Conservation (phyloP, 2,329 filamentous ascomycete genomes). For the Ophiostoma australiae region DNA sequence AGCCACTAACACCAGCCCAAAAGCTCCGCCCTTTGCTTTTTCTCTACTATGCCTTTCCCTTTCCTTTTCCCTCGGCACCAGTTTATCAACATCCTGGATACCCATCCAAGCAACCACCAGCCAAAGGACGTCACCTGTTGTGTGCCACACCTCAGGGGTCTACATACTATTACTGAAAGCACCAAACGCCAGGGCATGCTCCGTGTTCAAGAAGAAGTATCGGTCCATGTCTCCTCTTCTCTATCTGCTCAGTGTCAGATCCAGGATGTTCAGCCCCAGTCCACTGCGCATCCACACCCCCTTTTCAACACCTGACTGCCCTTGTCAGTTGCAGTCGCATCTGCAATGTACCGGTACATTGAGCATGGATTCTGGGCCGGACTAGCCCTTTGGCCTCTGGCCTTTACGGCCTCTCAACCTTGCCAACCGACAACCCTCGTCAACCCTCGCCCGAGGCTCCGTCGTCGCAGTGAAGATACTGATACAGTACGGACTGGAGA, state of each 20-base stretch:
- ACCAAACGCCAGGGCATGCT: neutral
- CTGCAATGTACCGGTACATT: neutral
- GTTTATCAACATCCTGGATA: neutral
- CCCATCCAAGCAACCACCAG: neutral
- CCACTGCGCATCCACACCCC: slow-evolving; percentile 13
- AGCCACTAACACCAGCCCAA: slow-evolving; percentile 2
- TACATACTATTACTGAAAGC: neutral
- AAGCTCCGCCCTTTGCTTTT: neutral
- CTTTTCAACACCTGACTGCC: neutral
- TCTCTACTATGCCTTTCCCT: neutral
- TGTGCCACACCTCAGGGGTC: neutral
- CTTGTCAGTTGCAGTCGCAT: neutral
- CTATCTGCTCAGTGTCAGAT: neutral
- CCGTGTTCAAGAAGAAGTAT: neutral
- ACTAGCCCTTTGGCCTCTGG: neutral
- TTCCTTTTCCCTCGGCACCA: neutral
- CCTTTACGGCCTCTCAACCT: neutral
- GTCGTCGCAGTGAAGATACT: neutral
- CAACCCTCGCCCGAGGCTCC: slow-evolving; percentile 1
- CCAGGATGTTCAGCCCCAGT: slow-evolving; percentile 1
- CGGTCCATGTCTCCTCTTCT: neutral
- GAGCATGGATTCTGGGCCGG: neutral
- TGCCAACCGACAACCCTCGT: neutral
- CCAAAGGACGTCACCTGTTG: neutral
- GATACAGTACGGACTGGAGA: neutral